phyloP scores from a whole-genome alignment of 2,329 filamentous ascomycete species.

The Alternaria metachromatica region DNA sequence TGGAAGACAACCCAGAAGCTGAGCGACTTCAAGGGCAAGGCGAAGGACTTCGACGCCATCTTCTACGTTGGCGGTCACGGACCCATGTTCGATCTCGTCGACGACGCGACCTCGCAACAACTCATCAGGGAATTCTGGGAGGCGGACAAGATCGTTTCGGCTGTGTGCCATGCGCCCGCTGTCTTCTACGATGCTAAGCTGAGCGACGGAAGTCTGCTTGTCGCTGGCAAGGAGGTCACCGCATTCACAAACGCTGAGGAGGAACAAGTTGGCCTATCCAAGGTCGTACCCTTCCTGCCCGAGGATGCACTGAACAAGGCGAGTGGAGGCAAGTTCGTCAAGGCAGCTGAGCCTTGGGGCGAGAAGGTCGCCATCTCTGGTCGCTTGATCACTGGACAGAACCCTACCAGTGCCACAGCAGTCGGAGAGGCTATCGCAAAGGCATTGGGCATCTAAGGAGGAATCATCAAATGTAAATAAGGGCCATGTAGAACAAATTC shows the following conservation, averaged over 20 bases:
- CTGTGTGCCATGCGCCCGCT: constrained; percentile 73
- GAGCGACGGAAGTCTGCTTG: constrained; percentile 58
- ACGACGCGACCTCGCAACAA: constrained; percentile 62
- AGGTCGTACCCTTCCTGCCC: constrained; percentile 66
- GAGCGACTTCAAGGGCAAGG: constrained; percentile 61
- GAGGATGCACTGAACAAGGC: constrained; percentile 61
- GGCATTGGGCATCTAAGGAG: constrained; percentile 36
- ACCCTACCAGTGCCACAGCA: constrained; percentile 53
- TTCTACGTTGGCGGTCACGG: constrained; percentile 67
- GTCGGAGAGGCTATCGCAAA: constrained; percentile 54
- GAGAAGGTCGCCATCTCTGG: constrained; percentile 52
- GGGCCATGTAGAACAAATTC: not conserved
- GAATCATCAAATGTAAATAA: not conserved
- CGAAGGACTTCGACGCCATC: constrained; percentile 67
- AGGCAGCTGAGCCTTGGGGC: constrained; percentile 59
- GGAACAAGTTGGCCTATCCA: constrained; percentile 51
- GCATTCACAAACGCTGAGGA: constrained; percentile 67
- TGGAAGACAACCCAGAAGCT: constrained; percentile 71
- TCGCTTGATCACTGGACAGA: constrained; percentile 58
- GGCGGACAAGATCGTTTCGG: constrained; percentile 67
- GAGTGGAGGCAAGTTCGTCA: constrained; percentile 62
- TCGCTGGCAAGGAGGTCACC: constrained; percentile 65
- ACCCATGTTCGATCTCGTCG: constrained; percentile 71
- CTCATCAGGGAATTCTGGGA: constrained; percentile 69
- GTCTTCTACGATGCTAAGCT: constrained; percentile 65